phyloP scores from a whole-genome alignment of 345 rosid species.

The Balakata baccata region DNA sequence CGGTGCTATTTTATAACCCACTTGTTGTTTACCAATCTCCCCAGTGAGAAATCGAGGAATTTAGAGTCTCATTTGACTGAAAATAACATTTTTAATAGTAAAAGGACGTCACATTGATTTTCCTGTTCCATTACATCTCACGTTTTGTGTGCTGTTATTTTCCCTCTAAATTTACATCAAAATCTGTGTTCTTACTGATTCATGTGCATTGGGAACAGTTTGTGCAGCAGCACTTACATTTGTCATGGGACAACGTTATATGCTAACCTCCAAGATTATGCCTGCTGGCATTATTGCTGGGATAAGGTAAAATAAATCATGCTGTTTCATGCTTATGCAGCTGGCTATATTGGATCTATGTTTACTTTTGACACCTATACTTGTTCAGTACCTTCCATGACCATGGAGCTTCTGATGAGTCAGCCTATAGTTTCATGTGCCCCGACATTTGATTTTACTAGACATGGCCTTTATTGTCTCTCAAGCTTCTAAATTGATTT shows the following conservation, averaged over 20 bases:
- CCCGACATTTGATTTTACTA: neutral
- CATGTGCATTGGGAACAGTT: slow-evolving; percentile 37
- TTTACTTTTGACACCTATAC: neutral
- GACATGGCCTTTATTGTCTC: neutral
- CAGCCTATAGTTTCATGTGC: neutral
- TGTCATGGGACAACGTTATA: slow-evolving; percentile 84
- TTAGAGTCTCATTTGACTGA: neutral
- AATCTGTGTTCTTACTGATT: slow-evolving; percentile 14
- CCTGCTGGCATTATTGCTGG: slow-evolving; percentile 91
- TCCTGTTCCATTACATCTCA: slow-evolving; percentile 1
- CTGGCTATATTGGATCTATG: neutral
- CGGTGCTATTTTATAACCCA: neutral
- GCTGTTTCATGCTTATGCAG: neutral
- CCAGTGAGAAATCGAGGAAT: neutral
- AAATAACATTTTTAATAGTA: neutral
- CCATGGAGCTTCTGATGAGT: neutral
- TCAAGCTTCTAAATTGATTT: neutral
- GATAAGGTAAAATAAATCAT: slow-evolving; percentile 49
- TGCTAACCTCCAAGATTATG: slow-evolving; percentile 83
- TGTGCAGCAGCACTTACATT: slow-evolving; percentile 65
- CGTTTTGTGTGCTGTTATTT: neutral
- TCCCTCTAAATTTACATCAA: neutral
- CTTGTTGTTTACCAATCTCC: neutral
- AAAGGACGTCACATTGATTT: neutral
- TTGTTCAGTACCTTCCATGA: neutral